Conservation (phyloP, 2,329 filamentous ascomycete genomes). For the Cytospora leucostoma region DNA sequence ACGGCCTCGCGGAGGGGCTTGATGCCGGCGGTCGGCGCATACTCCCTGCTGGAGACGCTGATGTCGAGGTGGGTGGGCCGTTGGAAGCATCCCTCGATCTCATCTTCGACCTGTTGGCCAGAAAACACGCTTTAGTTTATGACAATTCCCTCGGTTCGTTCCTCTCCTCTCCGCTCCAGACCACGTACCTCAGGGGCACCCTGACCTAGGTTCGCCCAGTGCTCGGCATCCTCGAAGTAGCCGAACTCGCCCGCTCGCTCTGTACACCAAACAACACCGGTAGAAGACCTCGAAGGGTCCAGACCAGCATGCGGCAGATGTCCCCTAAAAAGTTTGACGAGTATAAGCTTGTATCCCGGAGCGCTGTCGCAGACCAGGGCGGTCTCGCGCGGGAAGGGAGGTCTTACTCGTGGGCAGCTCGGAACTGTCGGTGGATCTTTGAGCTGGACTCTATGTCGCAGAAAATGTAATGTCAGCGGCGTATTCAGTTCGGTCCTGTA, state of each 20-base stretch:
- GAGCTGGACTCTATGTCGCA: conserved; percentile 68
- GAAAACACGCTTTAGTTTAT: background rate
- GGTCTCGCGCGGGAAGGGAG: conserved; percentile 1
- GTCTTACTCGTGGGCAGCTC: conserved; percentile 71
- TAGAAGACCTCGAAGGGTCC: conserved; percentile 83
- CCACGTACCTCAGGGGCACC: conserved; percentile 27
- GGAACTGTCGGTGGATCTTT: conserved; percentile 85
- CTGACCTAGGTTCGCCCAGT: conserved; percentile 88
- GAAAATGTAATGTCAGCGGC: conserved; percentile 7
- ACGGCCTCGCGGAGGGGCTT: conserved; percentile 87
- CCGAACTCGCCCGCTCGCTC: conserved; percentile 88
- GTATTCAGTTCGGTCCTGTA: background rate
- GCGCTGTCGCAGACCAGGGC: background rate
- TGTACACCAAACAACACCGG: conserved; percentile 91
- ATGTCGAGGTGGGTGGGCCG: conserved; percentile 79
- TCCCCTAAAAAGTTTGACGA: conserved; percentile 44
- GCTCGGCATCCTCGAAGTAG: conserved; percentile 76
- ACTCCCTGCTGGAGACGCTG: conserved; percentile 78
- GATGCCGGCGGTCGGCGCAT: conserved; percentile 92
- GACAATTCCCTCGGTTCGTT: background rate
- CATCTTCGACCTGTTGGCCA: conserved; percentile 68
- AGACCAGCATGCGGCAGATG: conserved; percentile 90
- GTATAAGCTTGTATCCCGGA: conserved; percentile 17
- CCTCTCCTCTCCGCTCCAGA: background rate
- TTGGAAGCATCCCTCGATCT: conserved; percentile 85